Base-by-base conservation (phyloP, 2,329 filamentous ascomycete species). In the Fusarium metavorans region DNA sequence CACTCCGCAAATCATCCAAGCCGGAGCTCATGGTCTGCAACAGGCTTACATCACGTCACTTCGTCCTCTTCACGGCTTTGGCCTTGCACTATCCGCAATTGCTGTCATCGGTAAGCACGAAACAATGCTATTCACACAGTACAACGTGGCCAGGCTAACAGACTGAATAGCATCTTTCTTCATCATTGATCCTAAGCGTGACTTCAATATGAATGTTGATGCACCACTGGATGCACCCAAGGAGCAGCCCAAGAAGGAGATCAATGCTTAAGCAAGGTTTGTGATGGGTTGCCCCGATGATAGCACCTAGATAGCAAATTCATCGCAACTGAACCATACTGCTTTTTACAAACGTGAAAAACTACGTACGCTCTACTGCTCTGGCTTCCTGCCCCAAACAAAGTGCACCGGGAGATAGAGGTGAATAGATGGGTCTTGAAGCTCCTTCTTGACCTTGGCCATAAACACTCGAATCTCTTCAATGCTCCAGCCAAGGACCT, bases 391-490 rank as follows among this genome's bases (percentile, higher is more conserved):
- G 2, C 66, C 74, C 67, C 68, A 64, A n/a, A 77, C 62, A 56
- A 75, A 69, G 32, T 75, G 68, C 5, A 73, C 72, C 1, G 72
- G 72, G 23, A 71, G 57, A 16, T 68, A 77, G 2, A 75, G n/a
- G 20, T 77, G 76, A 32, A 75, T 66, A 9, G 76, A 58, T 14
- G 73, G 61, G 23, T 77, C 73, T 27, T 67, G 68, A 9, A 77
- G 73, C 34, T 77, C 76, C 27, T 73, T 75, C 50, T 72, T 74
- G 7, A 72, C 63, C 48, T 76, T 74, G 9, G 54, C 72, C 65
- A 77, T 74, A 20, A 76, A 61, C 6, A 76, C 64, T n/a, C 70
- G 72, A 5, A 72, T 70, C 32, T 77, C 75, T 6, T 75, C 61
- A 6, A 64, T 67, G 2, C 37, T 50, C 75, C 74, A 77, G 52